Evolutionary conservation across 2,329 filamentous ascomycete species (phyloP).

Genomic region (Colletotrichum filicis): DNA sequence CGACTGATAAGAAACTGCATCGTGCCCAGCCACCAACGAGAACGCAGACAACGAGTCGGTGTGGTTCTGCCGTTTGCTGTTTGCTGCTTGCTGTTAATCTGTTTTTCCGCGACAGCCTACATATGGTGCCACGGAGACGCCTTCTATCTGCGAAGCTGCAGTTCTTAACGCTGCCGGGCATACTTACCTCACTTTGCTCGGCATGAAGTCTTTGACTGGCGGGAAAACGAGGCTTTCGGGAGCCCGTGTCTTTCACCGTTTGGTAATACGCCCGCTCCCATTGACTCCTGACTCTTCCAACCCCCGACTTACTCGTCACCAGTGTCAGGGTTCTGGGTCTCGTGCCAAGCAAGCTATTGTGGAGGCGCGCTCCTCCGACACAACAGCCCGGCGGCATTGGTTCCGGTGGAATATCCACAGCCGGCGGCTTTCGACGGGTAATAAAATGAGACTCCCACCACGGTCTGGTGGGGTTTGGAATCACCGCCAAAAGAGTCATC

Average conservation of each 20-base stretch:
- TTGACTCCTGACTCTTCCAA: background rate
- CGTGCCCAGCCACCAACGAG: conserved; percentile 19
- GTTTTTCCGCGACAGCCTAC: background rate
- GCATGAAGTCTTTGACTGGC: background rate
- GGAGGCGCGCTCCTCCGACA: conserved; percentile 16
- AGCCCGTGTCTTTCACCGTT: conserved; percentile 5
- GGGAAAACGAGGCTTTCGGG: background rate
- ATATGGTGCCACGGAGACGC: conserved; percentile 21
- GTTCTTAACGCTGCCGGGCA: background rate
- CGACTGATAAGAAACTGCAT: conserved; percentile 33
- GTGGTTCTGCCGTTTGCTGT: conserved; percentile 2
- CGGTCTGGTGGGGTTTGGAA: background rate
- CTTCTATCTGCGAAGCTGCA: background rate
- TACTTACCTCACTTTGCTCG: background rate
- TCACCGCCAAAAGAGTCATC: conserved; percentile 13
- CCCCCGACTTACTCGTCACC: conserved; percentile 26
- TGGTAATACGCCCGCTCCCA: conserved; percentile 30
- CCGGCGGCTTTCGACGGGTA: conserved; percentile 8
- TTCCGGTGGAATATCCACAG: conserved; percentile 21
- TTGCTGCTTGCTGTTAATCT: background rate
- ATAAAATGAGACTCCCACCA: conserved; percentile 11
- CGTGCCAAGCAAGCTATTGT: conserved; percentile 30
- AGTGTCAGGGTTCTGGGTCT: conserved; percentile 27
- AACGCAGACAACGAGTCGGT: conserved; percentile 10
- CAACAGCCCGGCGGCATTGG: background rate